Evolutionary conservation across 768 basidiomycete genomes (phyloP), one percentile per base, ranked within the genome.

Genomic region (Tephrocybe sp.): DNA sequence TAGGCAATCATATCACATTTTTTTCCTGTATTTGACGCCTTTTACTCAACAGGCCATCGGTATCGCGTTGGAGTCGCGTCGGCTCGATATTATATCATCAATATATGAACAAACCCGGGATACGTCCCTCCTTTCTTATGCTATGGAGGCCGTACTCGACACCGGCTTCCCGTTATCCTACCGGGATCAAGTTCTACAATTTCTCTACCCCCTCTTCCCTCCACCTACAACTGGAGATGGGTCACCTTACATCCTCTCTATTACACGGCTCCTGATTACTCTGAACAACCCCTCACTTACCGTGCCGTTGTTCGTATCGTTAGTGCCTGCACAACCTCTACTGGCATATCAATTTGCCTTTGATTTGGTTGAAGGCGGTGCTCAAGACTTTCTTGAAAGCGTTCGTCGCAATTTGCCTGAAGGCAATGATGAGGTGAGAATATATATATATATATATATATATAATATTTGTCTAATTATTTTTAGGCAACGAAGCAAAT

Each of bases 301-400:
- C 1, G 76, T 90, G 6, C 76, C 84, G 12, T 76, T 94, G 44
- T 67, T 97, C 50, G 77, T 73, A 1, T 84, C 84, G 2, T 76
- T 97, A 8, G 77, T 93, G 12, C 77, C 78, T 4, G 76, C 77
- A 53, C 81, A 94, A 57, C 79, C 79, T 33, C 71, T 93, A 10
- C 72, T 95, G 21, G 94, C 93, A 1, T 95, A 94, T 66, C 97
- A 99, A 65, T 83, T 97, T 63, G 93, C 90, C 0, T 98, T 98
- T 63, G 97, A 98, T 68, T 72, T 98, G 41, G 89, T 88, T 12
- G 95, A 97, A 69, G 91, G 94, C 29, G 95, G 92, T 0, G 82
- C 89, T 3, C 93, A 95, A 64, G 93, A 94, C 60, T 98, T 92
- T 69, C 72, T 97, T 38, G 87, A 92, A 60, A 82, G 75, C 38